Conservation (phyloP, 768 basidiomycete genomes). For the Tulasnella sp. region DNA sequence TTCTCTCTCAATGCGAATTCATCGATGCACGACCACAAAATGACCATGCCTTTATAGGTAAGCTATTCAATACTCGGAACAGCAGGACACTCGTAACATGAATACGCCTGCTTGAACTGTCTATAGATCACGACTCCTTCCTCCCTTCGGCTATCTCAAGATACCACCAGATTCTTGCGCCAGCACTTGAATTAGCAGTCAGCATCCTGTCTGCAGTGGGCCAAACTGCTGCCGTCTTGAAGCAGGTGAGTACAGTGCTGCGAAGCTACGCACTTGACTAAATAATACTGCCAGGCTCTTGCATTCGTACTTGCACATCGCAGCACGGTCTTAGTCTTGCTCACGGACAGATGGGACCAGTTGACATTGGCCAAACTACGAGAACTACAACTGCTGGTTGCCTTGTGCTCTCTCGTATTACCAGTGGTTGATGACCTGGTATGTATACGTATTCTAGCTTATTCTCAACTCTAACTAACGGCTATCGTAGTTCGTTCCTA, state of each 20-base stretch:
- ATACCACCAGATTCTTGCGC: conserved; percentile 85
- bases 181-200: conserved; percentile 69
- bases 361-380: conserved; percentile 57
- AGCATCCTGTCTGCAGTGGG: conserved; percentile 71
- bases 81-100: not conserved
- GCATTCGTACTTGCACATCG: conserved; percentile 75
- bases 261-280: not conserved
- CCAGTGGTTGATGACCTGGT: conserved; percentile 72
- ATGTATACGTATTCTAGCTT: conserved; percentile 23
- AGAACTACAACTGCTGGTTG: conserved; percentile 69
- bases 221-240: conserved; percentile 51
- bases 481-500: conserved; percentile 23
- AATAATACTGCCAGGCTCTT: conserved; percentile 40
- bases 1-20: conserved; percentile 76
- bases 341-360: conserved; percentile 60
- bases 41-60: conserved; percentile 74
- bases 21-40: conserved; percentile 74
- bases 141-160: conserved; percentile 77
- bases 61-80: not conserved
- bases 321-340: conserved; percentile 69
- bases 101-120: not conserved
- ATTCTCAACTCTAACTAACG: conserved; percentile 20
- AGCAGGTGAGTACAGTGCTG: conserved; percentile 41
- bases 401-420: conserved; percentile 55
- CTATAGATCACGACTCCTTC: conserved; percentile 72